A percentile compares a stretch with the other conserved stretches of the same genome.
These are phyloP conservation scores for Nemophila menziesii DNA, from an alignment of 257 asterid genomes.

Conservation along the genomic window DNA sequence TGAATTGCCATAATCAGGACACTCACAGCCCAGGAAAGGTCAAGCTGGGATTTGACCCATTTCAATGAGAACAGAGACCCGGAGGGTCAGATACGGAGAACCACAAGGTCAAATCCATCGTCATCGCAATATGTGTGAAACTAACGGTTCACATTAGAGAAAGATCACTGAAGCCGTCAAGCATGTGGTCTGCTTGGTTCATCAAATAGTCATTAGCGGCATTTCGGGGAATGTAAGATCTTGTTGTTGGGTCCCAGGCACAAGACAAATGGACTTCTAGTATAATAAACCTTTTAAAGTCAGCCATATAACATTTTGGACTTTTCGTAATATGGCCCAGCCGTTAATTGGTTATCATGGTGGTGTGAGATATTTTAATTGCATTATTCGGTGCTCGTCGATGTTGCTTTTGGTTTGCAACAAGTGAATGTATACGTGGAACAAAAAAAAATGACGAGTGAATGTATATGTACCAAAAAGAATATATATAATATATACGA, in stretches of 20 bases:
- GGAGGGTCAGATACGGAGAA: background rate
- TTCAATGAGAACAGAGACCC: background rate
- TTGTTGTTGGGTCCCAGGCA: background rate
- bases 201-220: constrained; percentile 14
- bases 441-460: no score
- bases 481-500: no score
- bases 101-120: background rate
- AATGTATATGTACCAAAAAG: no score
- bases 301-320: constrained; percentile 3
- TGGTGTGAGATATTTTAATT: background rate
- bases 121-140: background rate
- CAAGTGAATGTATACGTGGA: no score
- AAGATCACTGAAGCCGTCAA: background rate
- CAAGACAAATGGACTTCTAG: background rate
- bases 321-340: background rate
- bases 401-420: no score
- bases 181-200: constrained; percentile 1
- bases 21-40: background rate
- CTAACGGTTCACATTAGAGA: background rate
- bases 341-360: background rate
- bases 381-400: no score
- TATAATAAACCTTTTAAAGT: background rate
- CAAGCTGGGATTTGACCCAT: background rate
- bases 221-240: constrained; percentile 8
- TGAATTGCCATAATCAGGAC: background rate